Evolutionary conservation across 768 basidiomycete species (phyloP).

Genomic region (Leccinum longicurvipes): DNA sequence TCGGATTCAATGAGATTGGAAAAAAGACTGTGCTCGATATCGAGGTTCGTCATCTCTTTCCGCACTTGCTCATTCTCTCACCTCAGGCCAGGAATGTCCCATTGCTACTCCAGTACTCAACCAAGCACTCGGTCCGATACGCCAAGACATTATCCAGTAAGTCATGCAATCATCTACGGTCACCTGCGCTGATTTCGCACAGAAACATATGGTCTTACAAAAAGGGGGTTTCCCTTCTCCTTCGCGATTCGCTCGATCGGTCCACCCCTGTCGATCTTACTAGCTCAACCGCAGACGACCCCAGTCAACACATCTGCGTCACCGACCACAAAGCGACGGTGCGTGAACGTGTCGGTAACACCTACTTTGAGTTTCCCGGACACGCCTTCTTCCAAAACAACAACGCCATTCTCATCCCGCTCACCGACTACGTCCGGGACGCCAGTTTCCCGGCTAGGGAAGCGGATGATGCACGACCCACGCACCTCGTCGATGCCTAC

Average conservation of each 20-base stretch:
- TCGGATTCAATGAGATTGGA: slow-evolving; percentile 86
- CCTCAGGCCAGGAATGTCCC: slow-evolving; percentile 69
- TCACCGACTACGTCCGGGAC: slow-evolving; percentile 80
- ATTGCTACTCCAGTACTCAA: slow-evolving; percentile 85
- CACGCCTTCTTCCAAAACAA: slow-evolving; percentile 99
- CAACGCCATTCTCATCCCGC: slow-evolving; percentile 81
- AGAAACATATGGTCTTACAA: slow-evolving; percentile 82
- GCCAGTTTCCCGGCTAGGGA: slow-evolving; percentile 53
- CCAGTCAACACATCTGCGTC: slow-evolving; percentile 71
- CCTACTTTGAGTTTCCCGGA: slow-evolving; percentile 79
- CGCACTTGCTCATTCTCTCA: not conserved
- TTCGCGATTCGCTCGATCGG: slow-evolving; percentile 74
- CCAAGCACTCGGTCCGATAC: slow-evolving; percentile 53
- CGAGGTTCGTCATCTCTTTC: slow-evolving; percentile 52
- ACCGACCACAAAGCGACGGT: slow-evolving; percentile 78
- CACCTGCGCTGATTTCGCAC: slow-evolving; percentile 6
- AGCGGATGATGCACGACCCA: slow-evolving; percentile 37
- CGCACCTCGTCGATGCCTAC: slow-evolving; percentile 93
- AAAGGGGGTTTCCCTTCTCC: slow-evolving; percentile 83
- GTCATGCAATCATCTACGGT: slow-evolving; percentile 14
- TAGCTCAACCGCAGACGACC: slow-evolving; percentile 32
- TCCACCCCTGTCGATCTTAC: slow-evolving; percentile 23
- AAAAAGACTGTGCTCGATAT: slow-evolving; percentile 81
- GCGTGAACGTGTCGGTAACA: slow-evolving; percentile 80
- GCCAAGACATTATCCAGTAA: slow-evolving; percentile 68